Evolutionary conservation across 768 basidiomycete species (phyloP), one percentile per base, ranked within the genome.

Genomic region (Boletellus emodensis): DNA sequence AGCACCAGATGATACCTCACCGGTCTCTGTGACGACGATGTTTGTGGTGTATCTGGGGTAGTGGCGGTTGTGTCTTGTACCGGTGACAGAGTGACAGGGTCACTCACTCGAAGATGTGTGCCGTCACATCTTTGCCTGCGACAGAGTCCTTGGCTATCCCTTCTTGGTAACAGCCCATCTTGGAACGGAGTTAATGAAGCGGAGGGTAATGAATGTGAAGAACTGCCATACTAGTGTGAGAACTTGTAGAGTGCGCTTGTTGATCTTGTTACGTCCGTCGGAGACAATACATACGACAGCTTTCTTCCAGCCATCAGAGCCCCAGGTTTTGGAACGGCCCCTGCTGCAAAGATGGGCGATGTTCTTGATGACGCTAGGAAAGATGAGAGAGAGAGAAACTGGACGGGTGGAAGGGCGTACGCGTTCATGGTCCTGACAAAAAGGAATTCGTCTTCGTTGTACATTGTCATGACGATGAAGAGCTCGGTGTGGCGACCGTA

Each of bases 381-480:
- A 51, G 42, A 49, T 54, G 50, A 56, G 30, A 13, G 41, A 47
- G 47, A 39, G 40, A 53, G 49, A 30, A 18, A 32, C 30, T 26
- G 34, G 20, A 15, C 46, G 12, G 6, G 38, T 48, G 39, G 45
- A 20, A 20, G 37, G 38, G 75, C 85, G 61, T 61, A 86, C 84
- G 87, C 81, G 58, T 91, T 90, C 87, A 93, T 90, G 11, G 90
- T 93, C 62, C 76, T 80, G 62, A 75, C 74, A 65, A 90, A 91
- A 24, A 90, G 73, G 9, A 84, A 73, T 62, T 90, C 87, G 62
- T 90, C 90, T 72, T 96, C 93, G 65, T 94, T 94, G 67, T 90
- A 90, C 91, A 95, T 94, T 39, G 93, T 95, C 83, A 95, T 90
- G 37, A 94, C 92, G 59, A 96, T 90, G 71, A 95, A 94, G 13